phyloP scores from a whole-genome alignment of 2,329 filamentous ascomycete species.

The Aspergillus pseudoviridinutans region DNA sequence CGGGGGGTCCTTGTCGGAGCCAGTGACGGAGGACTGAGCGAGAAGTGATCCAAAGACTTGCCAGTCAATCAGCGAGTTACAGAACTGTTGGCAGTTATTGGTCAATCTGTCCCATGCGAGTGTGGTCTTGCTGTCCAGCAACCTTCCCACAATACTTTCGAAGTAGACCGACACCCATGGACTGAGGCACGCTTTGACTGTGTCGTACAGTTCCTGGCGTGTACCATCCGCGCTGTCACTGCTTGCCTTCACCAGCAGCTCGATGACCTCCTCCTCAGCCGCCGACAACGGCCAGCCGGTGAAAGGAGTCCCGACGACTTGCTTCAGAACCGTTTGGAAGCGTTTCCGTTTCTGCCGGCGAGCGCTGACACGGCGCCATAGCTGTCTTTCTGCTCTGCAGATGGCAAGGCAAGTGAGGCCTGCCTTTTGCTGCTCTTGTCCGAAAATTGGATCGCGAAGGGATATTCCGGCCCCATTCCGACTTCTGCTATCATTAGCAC shows the following conservation, averaged over 20 bases:
- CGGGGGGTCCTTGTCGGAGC: constrained; percentile 1
- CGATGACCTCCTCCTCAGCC: constrained; percentile 23
- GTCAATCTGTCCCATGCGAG: constrained; percentile 29
- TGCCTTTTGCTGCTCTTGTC: neutral
- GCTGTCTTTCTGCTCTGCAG: neutral
- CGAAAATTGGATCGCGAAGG: constrained; percentile 9
- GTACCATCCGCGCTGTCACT: neutral
- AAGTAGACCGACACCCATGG: constrained; percentile 28
- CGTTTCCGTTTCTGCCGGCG: constrained; percentile 20
- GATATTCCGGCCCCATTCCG: constrained; percentile 13
- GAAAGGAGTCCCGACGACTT: constrained; percentile 39
- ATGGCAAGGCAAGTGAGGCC: neutral
- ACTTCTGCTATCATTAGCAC: constrained; percentile 4
- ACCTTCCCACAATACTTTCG: constrained; percentile 23
- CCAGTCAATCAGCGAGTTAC: constrained; percentile 32
- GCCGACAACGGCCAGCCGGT: constrained; percentile 19
- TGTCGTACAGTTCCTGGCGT: neutral
- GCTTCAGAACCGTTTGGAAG: constrained; percentile 41
- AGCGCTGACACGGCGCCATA: constrained; percentile 7
- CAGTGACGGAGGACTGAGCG: neutral
- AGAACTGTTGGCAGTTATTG: constrained; percentile 40
- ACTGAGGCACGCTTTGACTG: constrained; percentile 22
- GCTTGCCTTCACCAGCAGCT: constrained; percentile 1
- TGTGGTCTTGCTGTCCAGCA: constrained; percentile 23
- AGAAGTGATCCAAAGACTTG: constrained; percentile 30